These are phyloP conservation scores for Candida chilensis DNA, from an alignment of 805 yeast genomes.

Conservation along the genomic window DNA sequence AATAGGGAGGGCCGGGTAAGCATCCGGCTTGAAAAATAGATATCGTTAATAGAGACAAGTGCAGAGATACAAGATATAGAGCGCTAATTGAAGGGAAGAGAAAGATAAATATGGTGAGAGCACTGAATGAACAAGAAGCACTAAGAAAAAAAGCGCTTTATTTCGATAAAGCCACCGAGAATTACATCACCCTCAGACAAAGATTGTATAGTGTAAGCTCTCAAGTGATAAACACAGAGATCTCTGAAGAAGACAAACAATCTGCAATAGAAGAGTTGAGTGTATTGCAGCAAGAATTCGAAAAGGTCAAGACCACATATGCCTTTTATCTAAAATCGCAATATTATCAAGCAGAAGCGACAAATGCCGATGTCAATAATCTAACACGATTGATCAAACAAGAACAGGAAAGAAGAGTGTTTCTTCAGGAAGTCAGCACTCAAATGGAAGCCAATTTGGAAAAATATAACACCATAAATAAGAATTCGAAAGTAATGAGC, in stretches of 20 bases:
- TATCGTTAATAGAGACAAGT: no score
- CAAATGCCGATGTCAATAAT: background rate
- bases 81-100: no score
- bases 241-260: background rate
- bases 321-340: background rate
- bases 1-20: no score
- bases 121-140: background rate
- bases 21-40: no score
- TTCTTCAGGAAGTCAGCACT: background rate
- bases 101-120: background rate
- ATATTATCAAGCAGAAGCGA: background rate
- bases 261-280: background rate
- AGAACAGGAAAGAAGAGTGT: background rate
- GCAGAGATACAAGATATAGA: no score
- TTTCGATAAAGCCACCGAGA: background rate
- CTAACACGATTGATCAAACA: background rate
- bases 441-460: background rate
- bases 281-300: background rate
- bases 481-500: background rate
- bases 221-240: background rate
- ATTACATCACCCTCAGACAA: background rate
- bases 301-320: background rate
- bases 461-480: background rate
- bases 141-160: background rate
- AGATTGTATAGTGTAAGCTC: background rate